Evolutionary conservation across 2,329 filamentous ascomycete species (phyloP).

Genomic region (Diaporthe aspalathi): DNA sequence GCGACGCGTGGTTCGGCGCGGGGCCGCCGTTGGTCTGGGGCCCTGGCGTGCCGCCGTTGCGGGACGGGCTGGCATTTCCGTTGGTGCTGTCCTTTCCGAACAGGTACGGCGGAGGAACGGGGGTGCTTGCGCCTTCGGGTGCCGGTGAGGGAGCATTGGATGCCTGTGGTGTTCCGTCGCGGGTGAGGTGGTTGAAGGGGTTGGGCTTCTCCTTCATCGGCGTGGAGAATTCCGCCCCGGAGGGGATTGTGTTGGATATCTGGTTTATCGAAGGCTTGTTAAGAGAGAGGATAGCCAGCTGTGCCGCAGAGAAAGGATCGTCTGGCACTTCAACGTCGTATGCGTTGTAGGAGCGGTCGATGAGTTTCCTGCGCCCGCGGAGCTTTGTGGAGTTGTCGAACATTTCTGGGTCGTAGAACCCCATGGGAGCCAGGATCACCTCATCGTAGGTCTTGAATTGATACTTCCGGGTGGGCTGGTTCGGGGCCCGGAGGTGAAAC

Average conservation of each 20-base stretch:
- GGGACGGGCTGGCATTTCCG: constrained; percentile 62
- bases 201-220: constrained; percentile 73
- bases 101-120: constrained; percentile 67
- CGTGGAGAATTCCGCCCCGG: constrained; percentile 63
- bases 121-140: constrained; percentile 80
- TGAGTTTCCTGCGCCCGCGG: constrained; percentile 79
- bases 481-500: constrained; percentile 89
- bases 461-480: constrained; percentile 91
- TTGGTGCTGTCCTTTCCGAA: constrained; percentile 63
- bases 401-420: constrained; percentile 88
- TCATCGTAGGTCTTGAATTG: constrained; percentile 98
- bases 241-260: constrained; percentile 54
- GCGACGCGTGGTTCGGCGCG: constrained; percentile 47
- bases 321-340: constrained; percentile 91
- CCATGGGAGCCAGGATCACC: constrained; percentile 92
- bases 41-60: constrained; percentile 61
- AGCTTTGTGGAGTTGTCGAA: constrained; percentile 89
- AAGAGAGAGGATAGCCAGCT: constrained; percentile 73
- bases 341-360: constrained; percentile 90
- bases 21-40: constrained; percentile 53
- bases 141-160: constrained; percentile 90
- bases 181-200: constrained; percentile 76
- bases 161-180: constrained; percentile 81
- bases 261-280: constrained; percentile 67
- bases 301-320: constrained; percentile 87